phyloP scores from a whole-genome alignment of 306 rosid genomes.

The Pterocarpus macrocarpus region DNA sequence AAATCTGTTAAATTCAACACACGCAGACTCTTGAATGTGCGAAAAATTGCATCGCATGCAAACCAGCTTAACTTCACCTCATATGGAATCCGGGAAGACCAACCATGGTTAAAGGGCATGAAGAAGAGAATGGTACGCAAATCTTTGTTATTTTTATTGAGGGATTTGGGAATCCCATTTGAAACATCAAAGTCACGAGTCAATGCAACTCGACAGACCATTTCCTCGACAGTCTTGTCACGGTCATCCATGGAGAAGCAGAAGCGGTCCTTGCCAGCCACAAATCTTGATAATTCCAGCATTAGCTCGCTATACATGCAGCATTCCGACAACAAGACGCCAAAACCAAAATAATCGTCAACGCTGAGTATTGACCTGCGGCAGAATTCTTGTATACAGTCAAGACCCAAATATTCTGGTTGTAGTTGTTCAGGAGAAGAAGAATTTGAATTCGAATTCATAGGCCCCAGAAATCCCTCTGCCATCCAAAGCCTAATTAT shows the following conservation, averaged over 20 bases:
- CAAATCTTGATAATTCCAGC: background rate
- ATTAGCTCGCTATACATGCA: background rate
- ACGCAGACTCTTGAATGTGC: background rate
- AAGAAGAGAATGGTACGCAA: background rate
- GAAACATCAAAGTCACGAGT: background rate
- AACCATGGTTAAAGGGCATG: background rate
- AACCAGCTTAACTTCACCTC: constrained; percentile 4
- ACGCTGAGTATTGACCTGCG: background rate
- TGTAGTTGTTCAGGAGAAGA: background rate
- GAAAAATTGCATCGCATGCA: background rate
- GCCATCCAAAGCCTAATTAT: constrained; percentile 28
- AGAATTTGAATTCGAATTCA: background rate
- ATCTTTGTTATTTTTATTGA: background rate
- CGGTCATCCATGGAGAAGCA: too few relatives aligned
- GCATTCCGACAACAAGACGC: too few relatives aligned
- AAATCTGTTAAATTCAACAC: constrained; percentile 1
- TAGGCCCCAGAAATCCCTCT: constrained; percentile 9
- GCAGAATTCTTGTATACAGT: background rate
- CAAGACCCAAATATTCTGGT: constrained; percentile 8
- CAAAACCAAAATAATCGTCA: background rate
- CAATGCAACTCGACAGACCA: background rate
- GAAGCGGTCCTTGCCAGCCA: background rate
- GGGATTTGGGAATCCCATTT: background rate
- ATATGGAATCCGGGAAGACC: background rate
- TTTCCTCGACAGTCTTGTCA: background rate